phyloP scores from a whole-genome alignment of 2,329 filamentous ascomycete species.

The Stemphylium vesicarium region DNA sequence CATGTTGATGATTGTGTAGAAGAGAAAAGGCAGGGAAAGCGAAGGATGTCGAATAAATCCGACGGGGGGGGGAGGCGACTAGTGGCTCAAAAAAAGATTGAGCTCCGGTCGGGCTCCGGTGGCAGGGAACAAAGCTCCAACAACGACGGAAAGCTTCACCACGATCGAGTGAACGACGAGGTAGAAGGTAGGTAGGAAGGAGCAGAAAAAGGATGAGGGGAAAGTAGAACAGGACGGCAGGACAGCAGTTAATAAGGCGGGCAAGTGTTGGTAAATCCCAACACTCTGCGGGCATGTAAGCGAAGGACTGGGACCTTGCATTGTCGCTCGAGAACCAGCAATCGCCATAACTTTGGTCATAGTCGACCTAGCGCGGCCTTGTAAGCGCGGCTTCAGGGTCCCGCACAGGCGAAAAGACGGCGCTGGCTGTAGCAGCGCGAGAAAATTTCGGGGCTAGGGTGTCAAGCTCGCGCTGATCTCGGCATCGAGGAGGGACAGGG shows the following conservation, averaged over 20 bases:
- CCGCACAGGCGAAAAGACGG: slow-evolving; percentile 21
- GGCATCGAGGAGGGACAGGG: slow-evolving; percentile 25
- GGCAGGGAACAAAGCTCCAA: slow-evolving; percentile 14
- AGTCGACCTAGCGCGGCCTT: slow-evolving; percentile 24
- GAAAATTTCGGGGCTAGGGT: slow-evolving; percentile 36
- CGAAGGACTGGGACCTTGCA: slow-evolving; percentile 46
- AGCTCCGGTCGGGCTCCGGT: slow-evolving; percentile 26
- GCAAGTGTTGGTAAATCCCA: slow-evolving; percentile 23
- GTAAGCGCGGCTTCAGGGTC: slow-evolving; percentile 30
- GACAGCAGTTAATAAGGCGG: slow-evolving; percentile 16
- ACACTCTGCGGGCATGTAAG: slow-evolving; percentile 31
- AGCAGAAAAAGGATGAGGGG: slow-evolving; percentile 19
- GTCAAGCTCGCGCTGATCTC: slow-evolving; percentile 29
- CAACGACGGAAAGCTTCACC: slow-evolving; percentile 30
- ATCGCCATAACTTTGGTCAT: slow-evolving; percentile 28
- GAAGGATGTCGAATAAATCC: slow-evolving; percentile 13
- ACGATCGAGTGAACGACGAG: slow-evolving; percentile 28
- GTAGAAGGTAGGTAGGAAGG: slow-evolving; percentile 24
- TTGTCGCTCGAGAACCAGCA: slow-evolving; percentile 29
- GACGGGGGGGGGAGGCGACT: slow-evolving; percentile 17
- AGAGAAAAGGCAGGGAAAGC: slow-evolving; percentile 19
- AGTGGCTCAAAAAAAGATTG: slow-evolving; percentile 20
- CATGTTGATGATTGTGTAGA: slow-evolving; percentile 46
- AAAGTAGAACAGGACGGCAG: slow-evolving; percentile 13
- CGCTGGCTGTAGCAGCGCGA: slow-evolving; percentile 28